Evolutionary conservation across 2,329 filamentous ascomycete species (phyloP), one percentile per base, ranked within the genome.

Genomic region (Neopestalotiopsis clavispora): DNA sequence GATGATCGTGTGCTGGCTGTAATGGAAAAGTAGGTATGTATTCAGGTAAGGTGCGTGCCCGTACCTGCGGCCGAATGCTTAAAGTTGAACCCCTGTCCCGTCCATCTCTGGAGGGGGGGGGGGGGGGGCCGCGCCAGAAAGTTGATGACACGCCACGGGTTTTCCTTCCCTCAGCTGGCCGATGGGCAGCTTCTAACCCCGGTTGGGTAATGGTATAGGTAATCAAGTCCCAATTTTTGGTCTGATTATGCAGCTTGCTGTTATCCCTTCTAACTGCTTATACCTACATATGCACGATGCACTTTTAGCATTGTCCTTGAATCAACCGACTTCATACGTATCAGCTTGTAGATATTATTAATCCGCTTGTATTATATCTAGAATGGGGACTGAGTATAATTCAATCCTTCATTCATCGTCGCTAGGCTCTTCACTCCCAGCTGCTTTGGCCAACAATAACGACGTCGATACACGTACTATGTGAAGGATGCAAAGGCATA

Each of bases 1-100:
- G 32, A 17, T 66, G 63, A 45, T 66, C 63, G 63, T 66, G 63
- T 66, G 63, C 63, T 56, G 23, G 63, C 63, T 34, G 58, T 42
- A n/a, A 60, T 14, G n/a, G 10, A 23, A 28, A 9, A 7, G 23
- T 38, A 38, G 34, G 34, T 38, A 38, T 7, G 10, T 38, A 38
- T 38, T 38, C 6, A 38, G 6, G 10, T 38, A 38, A 10, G 23
- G 23, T 28, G 23, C 23, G 34, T 38, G 34, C 34, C 34, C 45
- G 45, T 52, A 52, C 45, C 45, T 52, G 45, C 57, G 57, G 13
- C 57, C 30, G 23, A 28, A 28, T n/a, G 17, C 13, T 34, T 10
- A 28, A 59, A 59, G 57, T 59, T 59, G 23, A 40, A 62, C 32
- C 59, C 59, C 59, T 62, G 59, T 40, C 59, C 59, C 30, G 59